Percentiles rank a stretch among this genome's conserved stretches.
Evolutionary conservation across 139 green algal genomes (phyloP).

Genomic region (Auxenochlorella protothecoides): DNA sequence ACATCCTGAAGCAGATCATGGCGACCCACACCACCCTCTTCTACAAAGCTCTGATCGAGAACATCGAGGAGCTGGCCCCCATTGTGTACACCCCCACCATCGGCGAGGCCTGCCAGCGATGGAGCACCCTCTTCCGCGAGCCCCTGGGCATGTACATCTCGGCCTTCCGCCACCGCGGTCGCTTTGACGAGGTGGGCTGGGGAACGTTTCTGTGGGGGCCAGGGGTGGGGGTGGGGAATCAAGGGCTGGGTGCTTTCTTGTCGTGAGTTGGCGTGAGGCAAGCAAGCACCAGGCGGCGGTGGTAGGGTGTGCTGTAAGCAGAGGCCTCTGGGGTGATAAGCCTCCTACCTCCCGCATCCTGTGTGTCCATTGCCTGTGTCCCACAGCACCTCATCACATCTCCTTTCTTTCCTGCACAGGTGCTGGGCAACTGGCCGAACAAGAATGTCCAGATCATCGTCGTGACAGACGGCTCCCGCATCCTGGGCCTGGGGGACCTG

Average conservation of each 20-base stretch:
- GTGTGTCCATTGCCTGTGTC: no score
- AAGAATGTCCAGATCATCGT: conserved; percentile 45
- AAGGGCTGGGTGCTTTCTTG: no score
- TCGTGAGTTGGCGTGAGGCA: no score
- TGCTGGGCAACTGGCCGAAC: conserved; percentile 39
- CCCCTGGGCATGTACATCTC: conserved; percentile 46
- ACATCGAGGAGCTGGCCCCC: conserved; percentile 22
- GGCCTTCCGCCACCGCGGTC: conserved; percentile 31
- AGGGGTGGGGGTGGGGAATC: not conserved
- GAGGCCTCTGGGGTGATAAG: not conserved
- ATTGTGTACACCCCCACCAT: conserved; percentile 67
- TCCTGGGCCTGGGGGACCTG: conserved; percentile 52
- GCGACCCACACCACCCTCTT: conserved; percentile 20
- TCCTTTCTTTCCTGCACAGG: conserved; percentile 1
- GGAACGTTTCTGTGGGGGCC: not conserved
- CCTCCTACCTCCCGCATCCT: not conserved
- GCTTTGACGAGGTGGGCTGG: conserved; percentile 11
- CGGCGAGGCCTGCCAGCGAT: conserved; percentile 73
- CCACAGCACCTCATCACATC: no score
- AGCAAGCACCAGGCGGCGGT: no score
- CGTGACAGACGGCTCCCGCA: conserved; percentile 42
- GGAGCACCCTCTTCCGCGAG: conserved; percentile 36
- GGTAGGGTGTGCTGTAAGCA: not conserved
- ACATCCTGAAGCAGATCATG: conserved; percentile 18
- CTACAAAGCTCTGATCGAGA: conserved; percentile 18